Base-by-base conservation (phyloP, 2,329 filamentous ascomycete species). In the Akanthomyces muscarius region DNA sequence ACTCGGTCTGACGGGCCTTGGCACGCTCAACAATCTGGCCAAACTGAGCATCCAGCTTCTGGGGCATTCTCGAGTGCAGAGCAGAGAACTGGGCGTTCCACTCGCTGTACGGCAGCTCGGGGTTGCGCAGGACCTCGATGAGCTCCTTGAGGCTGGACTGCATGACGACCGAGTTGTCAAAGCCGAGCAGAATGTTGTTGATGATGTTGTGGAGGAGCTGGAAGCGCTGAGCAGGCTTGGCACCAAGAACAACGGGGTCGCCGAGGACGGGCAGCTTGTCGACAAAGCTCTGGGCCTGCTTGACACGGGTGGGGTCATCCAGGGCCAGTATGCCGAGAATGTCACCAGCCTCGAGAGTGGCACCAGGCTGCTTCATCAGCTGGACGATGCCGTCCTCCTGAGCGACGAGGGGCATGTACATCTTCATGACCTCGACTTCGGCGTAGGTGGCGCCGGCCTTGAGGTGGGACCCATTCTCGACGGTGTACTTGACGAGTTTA, bases 391-490 rank as follows among this genome's bases (percentile, higher is more conserved):
- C 95, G 71, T 97, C 95, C 76, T 99, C 95, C 74, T 93, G 89
- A 3, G 95, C 91, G 65, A 99, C 85, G 62, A 99, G 84, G 72
- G 95, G 95, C 95, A 99, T 99, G 85, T 98, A 98, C 95, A 99
- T 99, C 85, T 99, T 99, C 95, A 99, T 99, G 78, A 99, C 95
- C 79, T 99, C 95, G 47, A 99, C 94, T 77, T 99, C 95, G 62
- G 95, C 95, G 73, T 92, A 99, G 41, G 94, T 83, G 77, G 98
- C 91, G 63, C 94, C 94, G 70, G 96, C 92, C 76, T 87, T 89
- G 77, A 99, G 87, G 75, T 99, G 95, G 69, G 92, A 85, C 65
- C 95, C 95, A 72, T 96, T 98, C 76, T 97, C 95, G 2, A 99
- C 91, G 1, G 92, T 90, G 78, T 95, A 99, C 80, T 97, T 97